Percentiles rank a stretch among this genome's conserved stretches.
Conservation (phyloP, 805 yeast species). For the Debaryomyces hansenii region DNA sequence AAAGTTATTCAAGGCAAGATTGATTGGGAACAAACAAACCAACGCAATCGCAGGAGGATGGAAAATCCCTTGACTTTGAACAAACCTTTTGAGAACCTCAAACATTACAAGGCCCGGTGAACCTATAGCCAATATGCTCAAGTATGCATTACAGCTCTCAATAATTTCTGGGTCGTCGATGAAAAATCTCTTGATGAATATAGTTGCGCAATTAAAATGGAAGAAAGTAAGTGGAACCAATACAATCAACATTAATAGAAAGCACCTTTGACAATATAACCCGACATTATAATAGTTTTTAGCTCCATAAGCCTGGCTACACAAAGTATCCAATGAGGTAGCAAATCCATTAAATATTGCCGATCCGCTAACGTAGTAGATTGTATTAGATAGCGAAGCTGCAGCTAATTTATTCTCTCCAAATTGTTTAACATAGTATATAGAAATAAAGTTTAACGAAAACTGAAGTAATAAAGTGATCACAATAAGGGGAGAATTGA, state of each 20-base stretch:
- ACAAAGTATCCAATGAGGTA: conserved; percentile 24
- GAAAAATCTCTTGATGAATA: not conserved
- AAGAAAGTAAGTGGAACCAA: not conserved
- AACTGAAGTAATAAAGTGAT: conserved; percentile 22
- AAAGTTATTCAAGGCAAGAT: not conserved
- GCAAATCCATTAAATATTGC: conserved; percentile 22
- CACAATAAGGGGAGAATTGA: conserved; percentile 1
- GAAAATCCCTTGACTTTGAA: not conserved
- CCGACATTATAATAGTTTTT: conserved; percentile 19
- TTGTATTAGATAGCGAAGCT: conserved; percentile 22
- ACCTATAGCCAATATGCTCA: not conserved
- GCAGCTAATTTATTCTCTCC: conserved; percentile 24
- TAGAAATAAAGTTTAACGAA: conserved; percentile 19
- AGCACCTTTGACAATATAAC: conserved; percentile 20
- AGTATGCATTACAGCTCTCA: not conserved
- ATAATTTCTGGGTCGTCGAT: not conserved
- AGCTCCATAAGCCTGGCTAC: conserved; percentile 25
- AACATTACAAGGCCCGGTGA: not conserved
- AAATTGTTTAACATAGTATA: conserved; percentile 22
- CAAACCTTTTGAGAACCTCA: not conserved
- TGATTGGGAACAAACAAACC: not conserved
- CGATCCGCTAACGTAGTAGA: conserved; percentile 23
- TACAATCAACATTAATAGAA: not conserved
- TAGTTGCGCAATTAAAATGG: not conserved
- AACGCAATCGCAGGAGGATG: not conserved